A percentile compares a stretch with the other conserved stretches of the same genome.
Evolutionary conservation across 163 green algal species (phyloP).

Genomic region (Coccomyxa subellipsoidea): DNA sequence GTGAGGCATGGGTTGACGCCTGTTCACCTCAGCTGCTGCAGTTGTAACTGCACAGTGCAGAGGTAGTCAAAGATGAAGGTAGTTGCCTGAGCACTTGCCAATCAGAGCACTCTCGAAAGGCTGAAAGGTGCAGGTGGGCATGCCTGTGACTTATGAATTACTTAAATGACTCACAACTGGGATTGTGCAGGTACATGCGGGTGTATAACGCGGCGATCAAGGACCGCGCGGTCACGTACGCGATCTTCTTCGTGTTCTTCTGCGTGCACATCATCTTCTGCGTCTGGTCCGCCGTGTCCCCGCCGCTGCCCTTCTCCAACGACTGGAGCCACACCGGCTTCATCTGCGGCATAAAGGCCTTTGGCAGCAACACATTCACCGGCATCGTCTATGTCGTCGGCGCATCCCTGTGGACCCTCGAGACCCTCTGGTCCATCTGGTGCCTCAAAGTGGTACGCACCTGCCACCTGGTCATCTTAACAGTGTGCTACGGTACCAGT

Average conservation of each 20-base stretch:
- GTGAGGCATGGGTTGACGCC: too few species aligned
- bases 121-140: too few species aligned
- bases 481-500: background rate
- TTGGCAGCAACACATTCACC: conserved; percentile 35
- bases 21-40: too few species aligned
- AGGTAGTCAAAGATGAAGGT: too few species aligned
- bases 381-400: conserved; percentile 60
- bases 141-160: too few species aligned
- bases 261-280: conserved; percentile 54
- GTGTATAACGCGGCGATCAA: conserved; percentile 63
- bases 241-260: conserved; percentile 64
- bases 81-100: too few species aligned
- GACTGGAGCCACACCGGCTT: conserved; percentile 45
- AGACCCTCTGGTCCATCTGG: conserved; percentile 54
- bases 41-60: too few species aligned
- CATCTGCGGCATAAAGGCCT: conserved; percentile 34
- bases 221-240: conserved; percentile 56
- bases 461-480: background rate
- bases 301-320: conserved; percentile 35
- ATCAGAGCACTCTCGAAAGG: too few species aligned
- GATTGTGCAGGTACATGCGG: conserved; percentile 16
- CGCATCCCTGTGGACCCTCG: conserved; percentile 46
- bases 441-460: conserved; percentile 36
- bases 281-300: conserved; percentile 51
- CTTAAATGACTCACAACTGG: too few species aligned